phyloP scores from a whole-genome alignment of 176 grass and related monocot species.

The Eragrostis nindensis region DNA sequence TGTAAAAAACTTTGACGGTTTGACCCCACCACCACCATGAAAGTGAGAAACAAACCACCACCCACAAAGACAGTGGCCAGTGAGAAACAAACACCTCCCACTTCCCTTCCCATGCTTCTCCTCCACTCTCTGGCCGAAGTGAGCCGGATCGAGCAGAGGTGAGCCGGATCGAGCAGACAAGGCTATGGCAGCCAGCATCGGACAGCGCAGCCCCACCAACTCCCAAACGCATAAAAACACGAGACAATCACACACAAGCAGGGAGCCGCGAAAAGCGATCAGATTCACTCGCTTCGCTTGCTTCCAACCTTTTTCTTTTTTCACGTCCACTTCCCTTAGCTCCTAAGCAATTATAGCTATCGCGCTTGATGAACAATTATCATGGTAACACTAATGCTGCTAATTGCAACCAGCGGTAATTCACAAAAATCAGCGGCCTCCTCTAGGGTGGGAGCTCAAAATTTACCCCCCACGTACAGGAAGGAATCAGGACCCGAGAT shows the following conservation, averaged over 20 bases:
- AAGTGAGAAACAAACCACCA: slow-evolving; percentile 12
- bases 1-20: slow-evolving; percentile 5
- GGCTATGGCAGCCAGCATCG: background rate
- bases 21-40: slow-evolving; percentile 13
- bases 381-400: slow-evolving; percentile 22
- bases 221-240: slow-evolving; percentile 26
- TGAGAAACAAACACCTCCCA: background rate
- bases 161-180: slow-evolving; percentile 26
- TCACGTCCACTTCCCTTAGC: slow-evolving; percentile 42
- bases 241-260: slow-evolving; percentile 27
- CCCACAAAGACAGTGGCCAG: background rate
- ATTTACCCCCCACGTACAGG: slow-evolving; percentile 35
- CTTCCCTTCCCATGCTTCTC: background rate
- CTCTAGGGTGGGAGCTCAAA: slow-evolving; percentile 38
- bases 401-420: slow-evolving; percentile 32
- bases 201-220: slow-evolving; percentile 55
- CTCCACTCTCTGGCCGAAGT: background rate
- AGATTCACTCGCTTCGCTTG: slow-evolving; percentile 24
- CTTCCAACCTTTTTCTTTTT: background rate
- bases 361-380: slow-evolving; percentile 4
- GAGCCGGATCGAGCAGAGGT: no score
- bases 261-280: slow-evolving; percentile 38
- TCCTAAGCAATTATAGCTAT: slow-evolving; percentile 41
- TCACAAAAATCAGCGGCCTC: slow-evolving; percentile 48
- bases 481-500: slow-evolving; percentile 36